Evolutionary conservation across 192 early-diverging fungal genomes (phyloP).

Genomic region (Mortierella claussenii): DNA sequence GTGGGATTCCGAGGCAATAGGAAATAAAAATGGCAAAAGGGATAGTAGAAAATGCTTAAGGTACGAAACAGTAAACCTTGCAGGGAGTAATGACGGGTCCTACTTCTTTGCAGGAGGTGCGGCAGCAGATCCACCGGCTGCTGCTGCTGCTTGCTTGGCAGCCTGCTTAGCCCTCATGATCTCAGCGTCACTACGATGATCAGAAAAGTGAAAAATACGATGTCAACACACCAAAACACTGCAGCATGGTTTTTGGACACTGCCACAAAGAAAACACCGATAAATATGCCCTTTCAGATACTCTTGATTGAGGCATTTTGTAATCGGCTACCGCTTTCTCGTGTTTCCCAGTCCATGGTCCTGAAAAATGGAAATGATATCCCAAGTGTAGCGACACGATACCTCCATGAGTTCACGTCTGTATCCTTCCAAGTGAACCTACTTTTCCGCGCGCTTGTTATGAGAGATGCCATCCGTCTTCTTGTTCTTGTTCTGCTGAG

Average conservation of each 20-base stretch:
- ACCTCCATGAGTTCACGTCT: too few species aligned
- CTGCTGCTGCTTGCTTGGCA: constrained; percentile 25
- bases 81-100: neutral
- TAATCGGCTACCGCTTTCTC: too few species aligned
- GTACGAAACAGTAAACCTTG: too few species aligned
- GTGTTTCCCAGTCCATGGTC: too few species aligned
- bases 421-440: constrained; percentile 5
- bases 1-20: too few species aligned
- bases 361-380: too few species aligned
- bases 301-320: too few species aligned
- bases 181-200: constrained; percentile 28
- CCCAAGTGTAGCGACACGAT: too few species aligned
- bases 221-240: neutral
- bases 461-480: constrained; percentile 29
- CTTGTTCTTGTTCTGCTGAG: constrained; percentile 31
- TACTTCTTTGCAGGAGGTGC: constrained; percentile 24
- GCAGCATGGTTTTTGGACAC: too few species aligned
- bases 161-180: constrained; percentile 50
- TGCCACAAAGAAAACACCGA: too few species aligned
- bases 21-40: neutral
- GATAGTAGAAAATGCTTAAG: too few species aligned
- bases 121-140: constrained; percentile 13
- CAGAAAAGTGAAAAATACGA: neutral
- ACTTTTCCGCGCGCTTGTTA: constrained; percentile 38
- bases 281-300: too few species aligned